Evolutionary conservation across 495 filamentous ascomycete genomes (phyloP).

Genomic region (Astrocystis sublimbata): DNA sequence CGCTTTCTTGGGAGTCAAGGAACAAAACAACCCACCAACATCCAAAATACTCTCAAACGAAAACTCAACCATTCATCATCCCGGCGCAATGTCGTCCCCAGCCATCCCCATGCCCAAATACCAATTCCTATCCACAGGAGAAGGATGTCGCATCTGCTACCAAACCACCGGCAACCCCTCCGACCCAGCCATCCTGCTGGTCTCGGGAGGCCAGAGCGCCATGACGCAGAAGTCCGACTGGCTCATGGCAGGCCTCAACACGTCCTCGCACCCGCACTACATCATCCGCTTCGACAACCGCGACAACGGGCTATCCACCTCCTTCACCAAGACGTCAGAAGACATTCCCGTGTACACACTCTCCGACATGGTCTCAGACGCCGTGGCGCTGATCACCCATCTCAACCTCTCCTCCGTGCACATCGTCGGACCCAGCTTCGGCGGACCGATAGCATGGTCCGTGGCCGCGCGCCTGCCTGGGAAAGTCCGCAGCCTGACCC

Average conservation of each 20-base stretch:
- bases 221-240: not conserved
- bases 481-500: constrained; percentile 4
- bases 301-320: not conserved
- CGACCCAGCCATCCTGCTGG: constrained; percentile 1
- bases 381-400: constrained; percentile 13
- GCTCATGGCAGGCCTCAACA: not conserved
- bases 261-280: not conserved
- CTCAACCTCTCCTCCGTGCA: constrained; percentile 4
- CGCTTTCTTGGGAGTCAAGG: too few relatives aligned
- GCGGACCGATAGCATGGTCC: constrained; percentile 12
- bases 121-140: constrained; percentile 1
- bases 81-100: too few relatives aligned
- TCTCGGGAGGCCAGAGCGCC: constrained; percentile 1
- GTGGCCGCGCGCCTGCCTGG: constrained; percentile 8
- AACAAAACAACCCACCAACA: too few relatives aligned
- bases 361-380: constrained; percentile 13
- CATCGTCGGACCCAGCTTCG: constrained; percentile 9
- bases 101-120: constrained; percentile 18
- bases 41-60: too few relatives aligned
- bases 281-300: constrained; percentile 1
- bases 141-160: constrained; percentile 18
- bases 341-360: constrained; percentile 3
- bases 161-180: not conserved
- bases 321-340: not conserved
- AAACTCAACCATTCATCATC: too few relatives aligned